A percentile compares a stretch with the other conserved stretches of the same genome.
Evolutionary conservation across 2,329 filamentous ascomycete species (phyloP).

Genomic region (Aspergillus quadrilineatus): DNA sequence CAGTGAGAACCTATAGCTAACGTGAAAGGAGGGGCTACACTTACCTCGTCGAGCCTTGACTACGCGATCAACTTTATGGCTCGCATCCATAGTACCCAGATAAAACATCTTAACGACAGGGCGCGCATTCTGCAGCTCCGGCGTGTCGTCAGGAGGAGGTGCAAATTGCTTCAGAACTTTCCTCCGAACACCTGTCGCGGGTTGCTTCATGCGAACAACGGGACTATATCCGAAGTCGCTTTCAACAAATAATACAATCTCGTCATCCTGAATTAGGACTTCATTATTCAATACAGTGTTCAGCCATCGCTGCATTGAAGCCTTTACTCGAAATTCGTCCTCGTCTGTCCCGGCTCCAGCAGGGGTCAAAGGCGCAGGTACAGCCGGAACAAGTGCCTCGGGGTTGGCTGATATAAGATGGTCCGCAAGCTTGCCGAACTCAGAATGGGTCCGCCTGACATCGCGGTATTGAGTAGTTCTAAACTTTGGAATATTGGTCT

Average conservation of each 20-base stretch:
- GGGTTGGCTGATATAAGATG: conserved; percentile 98
- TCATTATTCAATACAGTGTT: conserved; percentile 92
- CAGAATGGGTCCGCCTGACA: conserved; percentile 89
- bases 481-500: conserved; percentile 99
- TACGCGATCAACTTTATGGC: conserved; percentile 91
- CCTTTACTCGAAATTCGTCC: conserved; percentile 86
- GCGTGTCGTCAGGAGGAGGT: conserved; percentile 93
- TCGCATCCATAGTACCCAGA: conserved; percentile 90
- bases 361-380: conserved; percentile 90
- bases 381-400: conserved; percentile 88
- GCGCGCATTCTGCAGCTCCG: conserved; percentile 84
- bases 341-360: conserved; percentile 95
- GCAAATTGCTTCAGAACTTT: conserved; percentile 99
- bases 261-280: conserved; percentile 88
- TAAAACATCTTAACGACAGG: conserved; percentile 96
- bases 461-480: conserved; percentile 97
- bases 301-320: conserved; percentile 88
- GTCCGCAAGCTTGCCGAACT: conserved; percentile 94
- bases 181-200: conserved; percentile 88
- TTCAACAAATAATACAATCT: conserved; percentile 98
- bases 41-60: conserved; percentile 89
- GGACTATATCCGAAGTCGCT: conserved; percentile 98
- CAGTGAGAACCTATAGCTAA: neutral
- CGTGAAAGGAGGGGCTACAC: conserved; percentile 16
- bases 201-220: conserved; percentile 92